Conservation (phyloP, 441 rosid species). For the Pelargonium fulgidum region DNA sequence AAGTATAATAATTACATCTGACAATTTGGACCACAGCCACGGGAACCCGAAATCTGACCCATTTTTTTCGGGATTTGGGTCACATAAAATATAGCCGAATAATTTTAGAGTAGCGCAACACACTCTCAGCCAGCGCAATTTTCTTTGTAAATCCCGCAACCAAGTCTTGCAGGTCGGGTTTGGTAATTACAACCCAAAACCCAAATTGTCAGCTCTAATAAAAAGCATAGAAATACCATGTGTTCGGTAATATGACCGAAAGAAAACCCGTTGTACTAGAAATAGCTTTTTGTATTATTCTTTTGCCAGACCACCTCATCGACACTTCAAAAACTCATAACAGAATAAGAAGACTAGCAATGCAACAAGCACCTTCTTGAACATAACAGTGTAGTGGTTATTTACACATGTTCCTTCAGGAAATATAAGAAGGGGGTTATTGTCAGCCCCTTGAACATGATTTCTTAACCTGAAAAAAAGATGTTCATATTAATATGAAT, state of each 20-base stretch:
- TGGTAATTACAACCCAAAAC: no score
- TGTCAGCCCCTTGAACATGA: slow-evolving; percentile 80
- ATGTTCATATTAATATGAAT: slow-evolving; percentile 17
- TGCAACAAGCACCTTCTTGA: slow-evolving; percentile 67
- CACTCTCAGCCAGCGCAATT: no score
- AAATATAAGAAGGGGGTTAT: slow-evolving; percentile 96
- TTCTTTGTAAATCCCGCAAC: no score
- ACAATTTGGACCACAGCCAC: no score
- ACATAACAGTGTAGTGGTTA: slow-evolving; percentile 93
- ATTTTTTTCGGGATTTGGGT: no score
- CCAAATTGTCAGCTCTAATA: no score
- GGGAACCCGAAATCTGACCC: no score
- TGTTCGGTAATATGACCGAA: neutral
- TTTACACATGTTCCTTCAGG: slow-evolving; percentile 97
- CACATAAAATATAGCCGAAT: neutral
- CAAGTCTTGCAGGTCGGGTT: no score
- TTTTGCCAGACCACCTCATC: neutral
- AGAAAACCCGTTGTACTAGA: neutral
- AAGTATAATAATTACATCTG: neutral
- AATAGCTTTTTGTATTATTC: neutral
- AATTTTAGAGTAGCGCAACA: no score
- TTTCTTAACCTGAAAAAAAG: slow-evolving; percentile 66
- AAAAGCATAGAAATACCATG: neutral
- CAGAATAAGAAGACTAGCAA: neutral
- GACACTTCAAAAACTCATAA: neutral